These are phyloP conservation scores for Articulospora tetracladia DNA, from an alignment of 495 filamentous ascomycete species.

Conservation along the genomic window DNA sequence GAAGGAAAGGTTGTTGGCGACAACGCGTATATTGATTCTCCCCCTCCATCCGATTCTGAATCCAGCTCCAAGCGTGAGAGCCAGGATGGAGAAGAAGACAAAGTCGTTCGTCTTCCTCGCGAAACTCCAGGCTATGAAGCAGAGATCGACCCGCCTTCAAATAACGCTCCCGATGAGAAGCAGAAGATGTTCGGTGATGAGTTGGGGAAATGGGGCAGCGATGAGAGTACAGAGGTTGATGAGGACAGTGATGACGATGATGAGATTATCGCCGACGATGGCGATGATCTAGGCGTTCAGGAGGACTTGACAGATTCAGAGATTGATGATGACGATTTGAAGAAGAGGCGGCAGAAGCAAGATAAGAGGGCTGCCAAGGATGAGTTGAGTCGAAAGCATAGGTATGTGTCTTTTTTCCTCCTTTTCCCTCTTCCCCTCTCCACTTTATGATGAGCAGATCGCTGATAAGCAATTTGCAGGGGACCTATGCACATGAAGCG, in stretches of 20 bases:
- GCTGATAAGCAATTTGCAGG: no score
- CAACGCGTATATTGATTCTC: not conserved
- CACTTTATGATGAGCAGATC: no score
- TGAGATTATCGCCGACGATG: not conserved
- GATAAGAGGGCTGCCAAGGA: conserved; percentile 3
- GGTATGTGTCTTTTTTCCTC: not conserved
- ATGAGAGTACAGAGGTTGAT: not conserved
- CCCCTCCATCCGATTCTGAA: not conserved
- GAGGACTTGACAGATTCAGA: conserved; percentile 13
- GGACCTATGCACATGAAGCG: conserved; percentile 10
- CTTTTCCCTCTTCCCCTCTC: not conserved
- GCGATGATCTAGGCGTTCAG: not conserved
- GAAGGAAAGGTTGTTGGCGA: conserved; percentile 3
- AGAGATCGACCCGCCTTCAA: conserved; percentile 2
- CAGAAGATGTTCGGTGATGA: conserved; percentile 5
- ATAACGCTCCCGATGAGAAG: not conserved
- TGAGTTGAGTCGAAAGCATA: no score
- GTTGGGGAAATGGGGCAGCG: not conserved
- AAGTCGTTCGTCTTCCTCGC: not conserved
- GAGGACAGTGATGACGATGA: not conserved
- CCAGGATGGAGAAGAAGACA: not conserved
- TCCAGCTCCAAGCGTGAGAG: not conserved
- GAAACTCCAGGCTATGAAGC: conserved; percentile 7
- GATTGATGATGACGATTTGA: conserved; percentile 12
- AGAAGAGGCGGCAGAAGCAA: conserved; percentile 11